phyloP scores from a whole-genome alignment of 1,139 yeast genomes.

The Pneumocystis canis region DNA sequence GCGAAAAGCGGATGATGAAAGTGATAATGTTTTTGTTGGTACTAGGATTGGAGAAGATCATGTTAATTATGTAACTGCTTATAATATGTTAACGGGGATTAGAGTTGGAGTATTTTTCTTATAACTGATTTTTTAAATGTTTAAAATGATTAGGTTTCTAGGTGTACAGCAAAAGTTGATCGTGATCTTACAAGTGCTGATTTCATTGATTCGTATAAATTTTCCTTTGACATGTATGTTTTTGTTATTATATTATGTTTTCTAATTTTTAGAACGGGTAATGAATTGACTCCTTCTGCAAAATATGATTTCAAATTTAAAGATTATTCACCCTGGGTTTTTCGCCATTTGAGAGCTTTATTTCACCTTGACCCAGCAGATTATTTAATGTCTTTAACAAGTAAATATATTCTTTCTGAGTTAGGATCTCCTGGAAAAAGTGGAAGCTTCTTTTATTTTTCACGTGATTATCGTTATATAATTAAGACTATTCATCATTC shows the following conservation, averaged over 20 bases:
- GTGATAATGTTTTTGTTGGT: slow-evolving; percentile 47
- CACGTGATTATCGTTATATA: slow-evolving; percentile 83
- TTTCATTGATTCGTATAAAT: slow-evolving; percentile 55
- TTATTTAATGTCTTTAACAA: slow-evolving; percentile 79
- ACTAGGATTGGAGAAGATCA: slow-evolving; percentile 84
- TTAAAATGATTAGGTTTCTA: slow-evolving; percentile 42
- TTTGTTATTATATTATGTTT: not conserved
- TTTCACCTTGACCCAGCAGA: slow-evolving; percentile 94
- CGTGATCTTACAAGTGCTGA: slow-evolving; percentile 55
- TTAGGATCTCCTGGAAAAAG: slow-evolving; percentile 93
- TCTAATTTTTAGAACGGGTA: slow-evolving; percentile 38
- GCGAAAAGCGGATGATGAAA: slow-evolving; percentile 39
- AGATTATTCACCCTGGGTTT: slow-evolving; percentile 91
- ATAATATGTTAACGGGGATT: slow-evolving; percentile 93
- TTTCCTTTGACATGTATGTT: slow-evolving; percentile 53
- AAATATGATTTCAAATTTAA: slow-evolving; percentile 93
- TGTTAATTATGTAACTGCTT: slow-evolving; percentile 83
- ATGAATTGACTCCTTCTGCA: slow-evolving; percentile 80
- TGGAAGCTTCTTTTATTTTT: slow-evolving; percentile 89
- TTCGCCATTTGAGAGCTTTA: slow-evolving; percentile 60
- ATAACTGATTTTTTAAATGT: not conserved
- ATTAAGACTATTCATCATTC: slow-evolving; percentile 91
- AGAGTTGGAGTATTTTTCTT: slow-evolving; percentile 42
- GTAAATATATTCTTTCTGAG: slow-evolving; percentile 82
- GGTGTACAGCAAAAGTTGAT: slow-evolving; percentile 72